A percentile compares a stretch with the other conserved stretches of the same genome.
Conservation (phyloP, 2,329 filamentous ascomycete genomes). For the Capronia coronata region DNA sequence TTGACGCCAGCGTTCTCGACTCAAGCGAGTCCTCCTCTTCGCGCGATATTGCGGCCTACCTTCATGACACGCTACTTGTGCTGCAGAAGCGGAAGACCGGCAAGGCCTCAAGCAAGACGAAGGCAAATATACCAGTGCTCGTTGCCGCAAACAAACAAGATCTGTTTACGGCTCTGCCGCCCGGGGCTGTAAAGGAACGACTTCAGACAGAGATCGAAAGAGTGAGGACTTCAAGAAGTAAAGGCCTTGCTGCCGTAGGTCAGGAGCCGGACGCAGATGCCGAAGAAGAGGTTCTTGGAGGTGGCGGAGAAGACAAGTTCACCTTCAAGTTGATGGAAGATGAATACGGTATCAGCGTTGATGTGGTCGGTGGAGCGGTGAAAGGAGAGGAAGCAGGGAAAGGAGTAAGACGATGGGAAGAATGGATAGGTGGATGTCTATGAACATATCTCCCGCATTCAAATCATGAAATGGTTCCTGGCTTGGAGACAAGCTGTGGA, state of each 20-base stretch:
- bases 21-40: constrained; percentile 44
- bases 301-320: constrained; percentile 71
- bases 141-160: constrained; percentile 94
- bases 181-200: constrained; percentile 63
- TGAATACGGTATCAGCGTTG: constrained; percentile 65
- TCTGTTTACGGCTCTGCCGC: constrained; percentile 84
- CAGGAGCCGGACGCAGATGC: constrained; percentile 46
- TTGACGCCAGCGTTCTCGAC: constrained; percentile 69
- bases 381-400: constrained; percentile 59
- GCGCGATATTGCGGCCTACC: constrained; percentile 69
- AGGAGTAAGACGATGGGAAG: constrained; percentile 80
- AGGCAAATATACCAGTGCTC: constrained; percentile 63
- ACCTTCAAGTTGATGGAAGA: constrained; percentile 75
- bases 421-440: constrained; percentile 75
- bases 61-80: constrained; percentile 79
- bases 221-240: constrained; percentile 68
- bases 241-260: constrained; percentile 53
- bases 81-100: constrained; percentile 63
- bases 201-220: constrained; percentile 76
- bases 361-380: constrained; percentile 62
- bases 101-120: constrained; percentile 35
- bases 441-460: constrained; percentile 35
- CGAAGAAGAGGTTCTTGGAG: constrained; percentile 78
- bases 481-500: neutral
- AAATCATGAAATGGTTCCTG: neutral